Evolutionary conservation across 495 filamentous ascomycete species (phyloP).

Genomic region (Neohortaea acidophila): DNA sequence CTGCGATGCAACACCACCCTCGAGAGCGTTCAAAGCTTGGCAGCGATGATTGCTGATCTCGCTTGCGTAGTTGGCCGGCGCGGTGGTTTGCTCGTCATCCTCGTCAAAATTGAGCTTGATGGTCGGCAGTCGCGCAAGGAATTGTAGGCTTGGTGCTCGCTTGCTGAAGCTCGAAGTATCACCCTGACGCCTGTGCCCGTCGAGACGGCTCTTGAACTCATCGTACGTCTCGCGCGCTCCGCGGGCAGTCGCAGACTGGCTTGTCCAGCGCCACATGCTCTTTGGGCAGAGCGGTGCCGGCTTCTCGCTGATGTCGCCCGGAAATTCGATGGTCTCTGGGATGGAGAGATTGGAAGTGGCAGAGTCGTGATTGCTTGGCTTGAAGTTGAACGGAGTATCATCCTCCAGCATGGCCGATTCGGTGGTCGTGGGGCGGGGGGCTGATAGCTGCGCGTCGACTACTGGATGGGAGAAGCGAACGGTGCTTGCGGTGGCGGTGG

Average conservation of each 20-base stretch:
- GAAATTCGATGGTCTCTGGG: not conserved
- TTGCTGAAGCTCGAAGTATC: not conserved
- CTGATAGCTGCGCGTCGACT: not conserved
- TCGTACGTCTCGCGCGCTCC: not conserved
- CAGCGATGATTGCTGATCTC: not conserved
- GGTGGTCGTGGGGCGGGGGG: not conserved
- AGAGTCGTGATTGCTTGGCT: not conserved
- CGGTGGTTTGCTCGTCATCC: not conserved
- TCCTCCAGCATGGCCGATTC: not conserved
- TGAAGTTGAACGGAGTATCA: too few species aligned
- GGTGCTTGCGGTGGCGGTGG: not conserved
- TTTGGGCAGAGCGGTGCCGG: not conserved
- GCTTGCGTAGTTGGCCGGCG: not conserved
- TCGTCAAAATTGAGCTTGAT: conserved; percentile 1
- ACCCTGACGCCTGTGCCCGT: not conserved
- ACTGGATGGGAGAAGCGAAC: conserved; percentile 2
- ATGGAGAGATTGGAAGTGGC: not conserved
- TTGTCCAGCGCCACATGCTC: not conserved
- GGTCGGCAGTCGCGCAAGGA: not conserved
- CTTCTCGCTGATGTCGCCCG: not conserved
- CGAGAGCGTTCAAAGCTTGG: not conserved
- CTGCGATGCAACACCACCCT: not conserved
- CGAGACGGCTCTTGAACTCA: conserved; percentile 1
- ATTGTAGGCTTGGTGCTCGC: not conserved
- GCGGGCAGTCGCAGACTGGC: not conserved